Evolutionary conservation across 495 filamentous ascomycete genomes (phyloP).

Genomic region (Daldinia caldariorum): DNA sequence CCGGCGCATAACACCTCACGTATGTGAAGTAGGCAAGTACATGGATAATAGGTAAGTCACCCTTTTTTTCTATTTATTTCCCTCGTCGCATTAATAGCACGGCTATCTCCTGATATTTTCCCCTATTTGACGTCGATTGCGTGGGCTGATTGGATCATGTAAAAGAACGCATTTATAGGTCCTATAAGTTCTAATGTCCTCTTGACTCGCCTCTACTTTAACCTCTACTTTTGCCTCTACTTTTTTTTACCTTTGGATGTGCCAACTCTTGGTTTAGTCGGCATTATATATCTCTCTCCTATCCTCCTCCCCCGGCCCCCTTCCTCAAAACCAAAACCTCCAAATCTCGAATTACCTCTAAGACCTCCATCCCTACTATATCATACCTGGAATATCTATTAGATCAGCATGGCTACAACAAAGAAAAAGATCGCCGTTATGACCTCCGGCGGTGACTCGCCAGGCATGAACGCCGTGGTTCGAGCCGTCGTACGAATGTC

Average conservation of each 20-base stretch:
- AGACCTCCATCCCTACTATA: background rate
- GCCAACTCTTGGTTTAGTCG: conserved; percentile 4
- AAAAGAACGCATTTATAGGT: conserved; percentile 33
- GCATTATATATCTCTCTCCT: background rate
- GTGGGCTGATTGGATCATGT: conserved; percentile 33
- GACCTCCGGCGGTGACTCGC: conserved; percentile 97
- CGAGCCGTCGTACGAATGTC: conserved; percentile 94
- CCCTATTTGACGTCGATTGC: conserved; percentile 7
- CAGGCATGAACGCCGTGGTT: conserved; percentile 97
- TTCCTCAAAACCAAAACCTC: background rate
- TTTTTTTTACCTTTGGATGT: background rate
- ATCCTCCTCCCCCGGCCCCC: too few relatives aligned
- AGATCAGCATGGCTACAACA: conserved; percentile 50
- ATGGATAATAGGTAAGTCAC: conserved; percentile 20
- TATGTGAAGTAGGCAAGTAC: conserved; percentile 14
- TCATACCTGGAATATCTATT: conserved; percentile 6
- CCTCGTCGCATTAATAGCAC: conserved; percentile 28
- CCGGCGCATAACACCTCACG: conserved; percentile 19
- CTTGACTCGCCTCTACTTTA: conserved; percentile 11
- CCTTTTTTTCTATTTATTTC: conserved; percentile 5
- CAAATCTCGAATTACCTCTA: background rate
- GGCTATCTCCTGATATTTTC: conserved; percentile 20
- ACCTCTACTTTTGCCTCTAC: background rate
- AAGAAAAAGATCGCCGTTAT: conserved; percentile 92
- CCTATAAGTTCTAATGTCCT: conserved; percentile 7